phyloP scores from a whole-genome alignment of 1,284 basidiomycete genomes.

The Ceratobasidium sp. region DNA sequence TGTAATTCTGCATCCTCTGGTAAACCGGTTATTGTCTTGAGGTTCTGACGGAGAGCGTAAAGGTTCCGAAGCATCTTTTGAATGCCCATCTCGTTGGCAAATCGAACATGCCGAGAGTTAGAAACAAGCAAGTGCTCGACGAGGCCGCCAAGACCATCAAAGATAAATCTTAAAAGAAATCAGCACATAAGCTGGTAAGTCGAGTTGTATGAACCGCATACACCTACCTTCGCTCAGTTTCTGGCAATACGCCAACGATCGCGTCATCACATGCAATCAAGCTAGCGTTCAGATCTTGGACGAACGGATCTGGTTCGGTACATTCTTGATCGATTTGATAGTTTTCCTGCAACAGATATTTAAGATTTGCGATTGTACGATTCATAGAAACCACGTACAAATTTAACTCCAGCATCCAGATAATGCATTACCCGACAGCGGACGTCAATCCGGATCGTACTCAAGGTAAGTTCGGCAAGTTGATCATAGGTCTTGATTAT shows the following conservation, averaged over 20 bases:
- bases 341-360: constrained; percentile 72
- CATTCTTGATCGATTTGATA: constrained; percentile 86
- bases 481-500: constrained; percentile 91
- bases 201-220: background rate
- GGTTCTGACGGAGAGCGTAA: constrained; percentile 91
- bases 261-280: constrained; percentile 84
- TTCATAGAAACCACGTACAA: constrained; percentile 65
- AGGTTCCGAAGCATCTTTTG: constrained; percentile 93
- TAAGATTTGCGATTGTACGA: constrained; percentile 18
- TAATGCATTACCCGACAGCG: constrained; percentile 89
- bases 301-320: constrained; percentile 90
- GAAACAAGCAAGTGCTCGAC: constrained; percentile 88
- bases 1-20: constrained; percentile 78
- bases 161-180: constrained; percentile 75
- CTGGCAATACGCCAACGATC: constrained; percentile 72
- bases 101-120: constrained; percentile 78
- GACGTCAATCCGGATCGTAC: constrained; percentile 91
- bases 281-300: constrained; percentile 89
- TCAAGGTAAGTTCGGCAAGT: constrained; percentile 87
- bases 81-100: constrained; percentile 84
- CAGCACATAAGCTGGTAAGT: background rate
- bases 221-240: constrained; percentile 75
- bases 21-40: constrained; percentile 77
- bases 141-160: constrained; percentile 87
- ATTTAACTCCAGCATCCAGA: constrained; percentile 81